Evolutionary conservation across 2,329 filamentous ascomycete species (phyloP), one percentile per base, ranked within the genome.

Genomic region (Arthrobotrys sphaeroides): DNA sequence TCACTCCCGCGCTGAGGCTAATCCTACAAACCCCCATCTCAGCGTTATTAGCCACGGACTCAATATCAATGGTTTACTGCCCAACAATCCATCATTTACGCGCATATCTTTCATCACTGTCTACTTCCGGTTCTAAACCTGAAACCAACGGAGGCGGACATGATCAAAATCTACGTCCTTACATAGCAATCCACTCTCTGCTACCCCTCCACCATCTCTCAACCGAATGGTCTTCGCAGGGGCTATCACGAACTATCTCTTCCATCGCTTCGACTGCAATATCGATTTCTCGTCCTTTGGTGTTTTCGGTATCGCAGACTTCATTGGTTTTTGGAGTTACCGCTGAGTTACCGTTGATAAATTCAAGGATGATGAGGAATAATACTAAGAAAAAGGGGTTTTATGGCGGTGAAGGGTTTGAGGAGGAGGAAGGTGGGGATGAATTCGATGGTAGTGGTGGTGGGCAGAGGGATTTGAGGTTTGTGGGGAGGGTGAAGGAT

Each of bases 141-240:
- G n/a, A n/a, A n/a, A n/a, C n/a, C n/a, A n/a, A n/a, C n/a, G n/a
- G n/a, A n/a, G n/a, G n/a, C n/a, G n/a, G n/a, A n/a, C n/a, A n/a
- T n/a, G n/a, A n/a, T 3, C 3, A 10, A 6, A 13, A 20, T n/a
- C 20, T 61, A 2, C 45, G 20, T 20, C 57, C 62, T 12, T 75
- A 69, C 49, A 28, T 75, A 12, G 72, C 72, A 20, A 69, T 75
- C 33, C 72, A 75, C 33, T 45, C 36, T 13, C 28, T 75, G 5
- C 31, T 75, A 4, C 64, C 64, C 5, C 64, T 69, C 7, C 72
- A 75, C 57, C 40, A 65, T n/a, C 47, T 69, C 12, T 75, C 72
- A 7, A 69, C 72, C 20, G 72, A 75, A 38, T 75, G 72, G 72
- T 75, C 72, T 12, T 31, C 72, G 3, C 72, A 75, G 18, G 72